Evolutionary conservation across 148 eudicot species (phyloP), one percentile per base, ranked within the genome.

Genomic region (Camellia japonica): DNA sequence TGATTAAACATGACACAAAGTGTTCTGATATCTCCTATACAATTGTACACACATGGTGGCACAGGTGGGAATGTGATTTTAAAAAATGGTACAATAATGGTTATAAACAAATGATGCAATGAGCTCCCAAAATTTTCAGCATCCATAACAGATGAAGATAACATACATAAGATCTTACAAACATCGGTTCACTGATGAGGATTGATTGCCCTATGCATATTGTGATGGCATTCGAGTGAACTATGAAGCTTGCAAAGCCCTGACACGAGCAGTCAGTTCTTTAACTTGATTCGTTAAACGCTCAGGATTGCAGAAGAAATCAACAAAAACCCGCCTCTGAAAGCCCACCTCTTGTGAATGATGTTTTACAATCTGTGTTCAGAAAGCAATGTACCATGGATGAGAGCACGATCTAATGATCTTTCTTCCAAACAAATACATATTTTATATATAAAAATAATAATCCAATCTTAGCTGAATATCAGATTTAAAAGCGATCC

Each of bases 261-360:
- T 71, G 59, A 20, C 74, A 10, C 60, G 43, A 7, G 44, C 61
- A 72, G 55, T 72, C 75, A 3, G 15, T 72, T 52, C 75, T 72
- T 4, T 84, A 12, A 93, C 99, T 86, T 93, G 97, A 80, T 83
- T 91, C 82, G 87, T 89, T 83, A 96, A 78, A 46, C 93, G 97
- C 60, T 96, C 98, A 15, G 99, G 98, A 80, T 92, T 86, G 84
- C 94, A 89, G 86, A 96, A 96, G 83, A 96, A 96, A 82, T 96
- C 98, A 14, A 92, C 98, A 74, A 96, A 96, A 41, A 95, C 95
- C 67, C 90, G 92, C 82, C 99, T 90, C 73, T 95, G 98, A 79
- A 95, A 86, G 61, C 89, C 88, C 81, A 95, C 87, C 80, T 93
- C 99, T 85, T 88, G 89, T 3, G 92, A 85, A 68, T 93, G 99